These are phyloP conservation scores for Cladosporium colombiae DNA, from an alignment of 2,329 filamentous ascomycete species.

Conservation along the genomic window DNA sequence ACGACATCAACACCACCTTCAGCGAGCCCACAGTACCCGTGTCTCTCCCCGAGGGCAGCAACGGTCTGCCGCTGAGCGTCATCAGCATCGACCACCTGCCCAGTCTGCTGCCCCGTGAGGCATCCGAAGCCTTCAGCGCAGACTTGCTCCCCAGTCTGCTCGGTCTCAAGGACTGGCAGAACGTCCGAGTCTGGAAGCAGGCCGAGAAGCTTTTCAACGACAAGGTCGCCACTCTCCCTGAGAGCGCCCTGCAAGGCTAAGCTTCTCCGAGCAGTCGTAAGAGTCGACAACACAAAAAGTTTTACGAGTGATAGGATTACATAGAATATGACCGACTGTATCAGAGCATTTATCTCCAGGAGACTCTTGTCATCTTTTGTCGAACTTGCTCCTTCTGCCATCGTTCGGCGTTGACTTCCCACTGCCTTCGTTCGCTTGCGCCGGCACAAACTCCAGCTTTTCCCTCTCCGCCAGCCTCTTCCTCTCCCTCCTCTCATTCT, in stretches of 20 bases:
- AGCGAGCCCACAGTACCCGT: slow-evolving; percentile 82
- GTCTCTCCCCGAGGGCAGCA: slow-evolving; percentile 57
- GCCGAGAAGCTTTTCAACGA: slow-evolving; percentile 83
- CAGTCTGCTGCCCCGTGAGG: slow-evolving; percentile 79
- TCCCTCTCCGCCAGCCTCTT: slow-evolving; percentile 37
- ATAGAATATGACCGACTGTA: slow-evolving; percentile 12
- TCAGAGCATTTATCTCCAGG: neutral
- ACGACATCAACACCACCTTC: slow-evolving; percentile 83
- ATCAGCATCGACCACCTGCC: slow-evolving; percentile 89
- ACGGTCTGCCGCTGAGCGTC: slow-evolving; percentile 63
- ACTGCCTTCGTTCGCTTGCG: slow-evolving; percentile 7
- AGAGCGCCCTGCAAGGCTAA: slow-evolving; percentile 31
- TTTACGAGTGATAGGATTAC: slow-evolving; percentile 12
- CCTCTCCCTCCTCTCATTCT: slow-evolving; percentile 43
- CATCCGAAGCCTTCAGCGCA: slow-evolving; percentile 79
- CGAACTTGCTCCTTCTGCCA: slow-evolving; percentile 8
- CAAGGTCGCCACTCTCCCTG: slow-evolving; percentile 72
- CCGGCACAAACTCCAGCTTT: slow-evolving; percentile 37
- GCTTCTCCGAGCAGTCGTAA: slow-evolving; percentile 13
- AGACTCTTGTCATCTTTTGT: neutral
- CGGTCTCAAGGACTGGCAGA: slow-evolving; percentile 72
- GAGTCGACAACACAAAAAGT: neutral
- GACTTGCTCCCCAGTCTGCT: slow-evolving; percentile 77
- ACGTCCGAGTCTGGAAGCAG: slow-evolving; percentile 76
- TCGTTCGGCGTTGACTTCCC: neutral